Conservation (phyloP, 2,329 filamentous ascomycete genomes). For the Sarocladium kiliense region DNA sequence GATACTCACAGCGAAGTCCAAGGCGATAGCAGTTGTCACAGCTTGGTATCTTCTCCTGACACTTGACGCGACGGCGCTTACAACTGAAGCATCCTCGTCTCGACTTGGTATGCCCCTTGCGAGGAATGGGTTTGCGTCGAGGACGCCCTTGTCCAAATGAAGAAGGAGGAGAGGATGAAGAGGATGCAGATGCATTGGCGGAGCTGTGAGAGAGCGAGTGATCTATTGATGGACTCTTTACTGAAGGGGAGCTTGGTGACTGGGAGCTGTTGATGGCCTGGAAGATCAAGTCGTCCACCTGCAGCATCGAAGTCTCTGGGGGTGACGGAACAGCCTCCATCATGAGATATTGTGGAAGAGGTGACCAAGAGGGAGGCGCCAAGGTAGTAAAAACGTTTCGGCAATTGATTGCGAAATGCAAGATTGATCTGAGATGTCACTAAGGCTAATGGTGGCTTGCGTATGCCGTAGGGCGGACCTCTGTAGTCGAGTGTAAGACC, state of each 20-base stretch:
- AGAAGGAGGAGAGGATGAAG: background rate
- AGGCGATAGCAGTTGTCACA: conserved; percentile 31
- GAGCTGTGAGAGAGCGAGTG: no score
- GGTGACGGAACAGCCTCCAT: background rate
- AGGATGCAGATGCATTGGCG: background rate
- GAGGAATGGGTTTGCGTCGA: background rate
- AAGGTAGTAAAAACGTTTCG: no score
- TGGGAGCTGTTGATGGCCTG: background rate
- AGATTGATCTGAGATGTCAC: no score
- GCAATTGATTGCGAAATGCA: no score
- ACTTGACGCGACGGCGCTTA: conserved; percentile 40
- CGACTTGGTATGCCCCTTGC: background rate
- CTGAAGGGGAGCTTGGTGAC: background rate
- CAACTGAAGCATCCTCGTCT: conserved; percentile 23
- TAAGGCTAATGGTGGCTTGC: background rate
- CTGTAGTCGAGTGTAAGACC: background rate
- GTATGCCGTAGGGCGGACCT: background rate
- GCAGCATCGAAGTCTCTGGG: background rate
- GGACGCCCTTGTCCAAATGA: background rate
- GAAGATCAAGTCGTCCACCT: background rate
- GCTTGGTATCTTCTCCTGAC: conserved; percentile 28
- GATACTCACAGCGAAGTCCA: conserved; percentile 24
- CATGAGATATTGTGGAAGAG: no score
- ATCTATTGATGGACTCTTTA: background rate
- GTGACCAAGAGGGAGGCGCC: no score